phyloP scores from a whole-genome alignment of 2,329 filamentous ascomycete genomes.

The Epichloe amarillans region DNA sequence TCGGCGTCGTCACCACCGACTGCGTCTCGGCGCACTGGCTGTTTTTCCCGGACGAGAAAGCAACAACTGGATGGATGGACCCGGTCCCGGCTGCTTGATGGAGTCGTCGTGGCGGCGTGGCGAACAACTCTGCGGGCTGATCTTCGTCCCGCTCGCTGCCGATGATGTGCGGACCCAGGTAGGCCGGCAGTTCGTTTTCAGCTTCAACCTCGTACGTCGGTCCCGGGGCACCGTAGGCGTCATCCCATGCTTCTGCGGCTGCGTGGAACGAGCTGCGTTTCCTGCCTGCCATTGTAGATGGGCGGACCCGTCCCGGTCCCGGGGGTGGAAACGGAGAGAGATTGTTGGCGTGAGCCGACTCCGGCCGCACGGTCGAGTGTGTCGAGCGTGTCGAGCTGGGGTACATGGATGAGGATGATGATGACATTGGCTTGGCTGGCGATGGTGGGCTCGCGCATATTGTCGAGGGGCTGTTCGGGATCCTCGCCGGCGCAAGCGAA shows the following conservation, averaged over 20 bases:
- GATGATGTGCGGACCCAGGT: slow-evolving; percentile 4
- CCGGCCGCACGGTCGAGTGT: not conserved
- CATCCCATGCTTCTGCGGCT: not conserved
- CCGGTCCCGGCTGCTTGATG: not conserved
- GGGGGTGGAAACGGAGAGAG: not conserved
- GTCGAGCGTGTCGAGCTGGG: slow-evolving; percentile 1
- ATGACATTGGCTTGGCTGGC: not conserved
- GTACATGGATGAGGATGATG: slow-evolving; percentile 1
- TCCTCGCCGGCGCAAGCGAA: not conserved
- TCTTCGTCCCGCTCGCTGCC: slow-evolving; percentile 1
- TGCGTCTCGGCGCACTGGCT: not conserved
- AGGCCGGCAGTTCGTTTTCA: slow-evolving; percentile 1
- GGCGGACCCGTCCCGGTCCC: not conserved
- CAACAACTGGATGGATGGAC: not conserved
- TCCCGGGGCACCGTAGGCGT: not conserved
- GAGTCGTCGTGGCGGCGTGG: not conserved
- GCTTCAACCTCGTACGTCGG: not conserved
- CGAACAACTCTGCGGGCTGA: not conserved
- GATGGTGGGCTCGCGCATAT: not conserved
- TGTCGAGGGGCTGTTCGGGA: not conserved
- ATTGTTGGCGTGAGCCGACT: not conserved
- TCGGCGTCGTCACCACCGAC: not conserved
- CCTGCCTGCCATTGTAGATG: too few species aligned
- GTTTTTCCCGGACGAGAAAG: not conserved
- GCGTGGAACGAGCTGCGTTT: not conserved